Evolutionary conservation across 345 rosid species (phyloP), one percentile per base, ranked within the genome.

Genomic region (Bruguiera parviflora): DNA sequence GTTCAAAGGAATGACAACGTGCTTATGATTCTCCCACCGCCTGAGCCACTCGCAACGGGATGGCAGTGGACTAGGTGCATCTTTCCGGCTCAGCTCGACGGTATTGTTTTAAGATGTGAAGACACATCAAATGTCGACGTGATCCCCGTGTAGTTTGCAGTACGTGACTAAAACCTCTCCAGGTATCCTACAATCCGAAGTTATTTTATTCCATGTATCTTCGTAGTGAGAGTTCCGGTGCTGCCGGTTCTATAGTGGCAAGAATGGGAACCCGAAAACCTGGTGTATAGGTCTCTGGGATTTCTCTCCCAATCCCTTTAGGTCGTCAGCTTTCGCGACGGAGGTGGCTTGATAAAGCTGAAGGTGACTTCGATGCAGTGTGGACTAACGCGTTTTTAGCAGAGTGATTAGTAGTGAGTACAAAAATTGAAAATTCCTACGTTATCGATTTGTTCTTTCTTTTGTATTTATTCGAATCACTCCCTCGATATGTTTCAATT

Each of bases 41-140:
- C 92, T 0, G 96, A 90, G 72, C 91, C 98, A 59, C 71, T 88
- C 49, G 77, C 92, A 49, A 94, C 92, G 3, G 90, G 97, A 63
- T 95, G 99, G 84, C 94, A 85, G 61, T 92, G 97, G 91, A 60
- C 75, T 11, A 82, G 75, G 59, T 92, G 97, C 79, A 83, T 87
- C 66, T 86, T 90, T 77, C 96, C 97, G 1, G 87, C 92, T 5
- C 80, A 85, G 62, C 94, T 92, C 2, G 97, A 95, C 32, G 98
- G 98, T 51, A 81, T 95, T 62, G 82, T 95, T 77, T 78, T 95
- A 82, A 86, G 97, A 86, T 90, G 98, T 67, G 96, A 95, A 79
- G 98, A 95, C 65, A 80, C 90, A 25, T 85, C 98, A 2, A 84
- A 87, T 56, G 89, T 75, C 13, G 98, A 92, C 83, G 98, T 86